phyloP scores from a whole-genome alignment of 1,284 basidiomycete species.

The Irpex lacteus region DNA sequence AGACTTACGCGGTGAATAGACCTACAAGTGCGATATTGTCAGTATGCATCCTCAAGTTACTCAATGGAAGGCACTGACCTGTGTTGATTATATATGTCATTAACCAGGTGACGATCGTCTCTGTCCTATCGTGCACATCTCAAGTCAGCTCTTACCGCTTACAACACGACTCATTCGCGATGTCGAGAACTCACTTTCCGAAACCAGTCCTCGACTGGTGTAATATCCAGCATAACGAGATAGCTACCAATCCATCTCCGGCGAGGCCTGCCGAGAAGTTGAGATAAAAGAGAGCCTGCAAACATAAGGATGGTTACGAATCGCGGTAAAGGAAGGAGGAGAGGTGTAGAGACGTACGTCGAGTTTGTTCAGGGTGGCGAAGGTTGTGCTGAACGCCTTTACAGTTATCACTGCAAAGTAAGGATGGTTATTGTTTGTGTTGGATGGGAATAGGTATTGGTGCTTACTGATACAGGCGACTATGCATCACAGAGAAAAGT shows the following conservation, averaged over 20 bases:
- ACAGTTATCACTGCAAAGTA: slow-evolving; percentile 15
- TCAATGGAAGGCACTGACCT: slow-evolving; percentile 18
- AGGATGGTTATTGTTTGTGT: background rate
- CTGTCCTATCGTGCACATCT: slow-evolving; percentile 25
- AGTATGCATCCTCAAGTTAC: background rate
- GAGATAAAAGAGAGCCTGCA: slow-evolving; percentile 24
- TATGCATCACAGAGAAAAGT: background rate
- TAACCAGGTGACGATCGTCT: slow-evolving; percentile 33
- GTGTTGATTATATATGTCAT: slow-evolving; percentile 39
- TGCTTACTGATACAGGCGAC: slow-evolving; percentile 23
- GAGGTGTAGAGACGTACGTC: slow-evolving; percentile 11
- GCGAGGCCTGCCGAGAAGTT: slow-evolving; percentile 25
- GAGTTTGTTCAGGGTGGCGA: slow-evolving; percentile 17
- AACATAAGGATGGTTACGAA: background rate
- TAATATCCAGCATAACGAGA: slow-evolving; percentile 32
- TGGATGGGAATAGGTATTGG: background rate
- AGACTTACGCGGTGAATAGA: slow-evolving; percentile 46
- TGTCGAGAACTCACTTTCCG: slow-evolving; percentile 25
- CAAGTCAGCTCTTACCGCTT: background rate
- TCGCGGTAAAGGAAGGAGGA: background rate
- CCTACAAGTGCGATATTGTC: slow-evolving; percentile 17
- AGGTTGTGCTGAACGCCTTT: slow-evolving; percentile 20
- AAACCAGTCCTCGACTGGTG: slow-evolving; percentile 33
- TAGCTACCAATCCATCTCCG: slow-evolving; percentile 34
- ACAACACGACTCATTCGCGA: background rate